Base-by-base conservation (phyloP, 768 basidiomycete genomes). In the Rhodosporidiobolus odoratus region DNA sequence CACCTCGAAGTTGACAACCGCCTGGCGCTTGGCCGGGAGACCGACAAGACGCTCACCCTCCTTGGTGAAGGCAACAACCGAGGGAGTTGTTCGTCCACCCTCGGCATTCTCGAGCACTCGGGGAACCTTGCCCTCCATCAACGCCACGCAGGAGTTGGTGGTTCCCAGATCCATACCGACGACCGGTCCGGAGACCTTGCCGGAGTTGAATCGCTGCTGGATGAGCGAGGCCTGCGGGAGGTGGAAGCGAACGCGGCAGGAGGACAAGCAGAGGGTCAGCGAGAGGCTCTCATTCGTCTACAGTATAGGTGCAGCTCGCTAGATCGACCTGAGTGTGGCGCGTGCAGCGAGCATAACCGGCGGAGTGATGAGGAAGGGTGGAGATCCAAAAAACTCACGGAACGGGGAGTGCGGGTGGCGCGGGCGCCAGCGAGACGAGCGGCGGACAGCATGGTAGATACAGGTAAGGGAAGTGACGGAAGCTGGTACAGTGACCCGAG, bases 31-130 rank as follows among this genome's bases (percentile, higher is more conserved):
- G 17, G 95, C 96, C 32, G 95, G 94, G 52, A 96, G 86, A 81
- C 95, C 95, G 69, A 96, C 89, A 40, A 78, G 67, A 68, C 95
- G 92, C 80, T 99, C 96, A 66, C 92, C 92, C 77, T 97, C 93
- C 81, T 97, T 96, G 65, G 96, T 92, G 85, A 99, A 99, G 47
- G 95, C 95, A 75, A 98, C 92, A 65, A 97, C 92, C 47, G 96
- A 99, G 4, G 96, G 96, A 23, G 96, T 99, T 72, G 96, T 98
- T 75, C 96, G 88, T 66, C 90, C 90, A 83, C 96, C 95, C 83
- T 98, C 95, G 9, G 94, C 83, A 83, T 98, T 98, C 82, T 97
- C 96, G 75, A 99, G 89, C 73, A 98, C 95, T 75, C 91, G 89
- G 59, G 94, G 86, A 43, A 71, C 65, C 73, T 74, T 74, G 38